Conservation (phyloP, 2,329 filamentous ascomycete genomes). For the Monilinia polystroma region DNA sequence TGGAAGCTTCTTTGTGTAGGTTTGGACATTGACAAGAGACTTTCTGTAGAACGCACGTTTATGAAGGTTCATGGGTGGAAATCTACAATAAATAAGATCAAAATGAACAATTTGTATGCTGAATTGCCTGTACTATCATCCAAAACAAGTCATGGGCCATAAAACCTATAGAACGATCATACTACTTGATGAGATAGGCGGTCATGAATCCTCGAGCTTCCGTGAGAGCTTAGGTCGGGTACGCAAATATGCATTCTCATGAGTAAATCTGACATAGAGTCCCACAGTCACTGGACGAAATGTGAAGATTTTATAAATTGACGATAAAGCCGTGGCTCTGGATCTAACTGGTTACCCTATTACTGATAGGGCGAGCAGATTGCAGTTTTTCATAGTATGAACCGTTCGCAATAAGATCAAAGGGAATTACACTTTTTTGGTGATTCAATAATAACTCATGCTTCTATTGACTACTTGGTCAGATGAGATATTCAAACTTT, state of each 20-base stretch:
- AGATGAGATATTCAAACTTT: neutral
- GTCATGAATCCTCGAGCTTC: neutral
- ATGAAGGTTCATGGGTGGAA: neutral
- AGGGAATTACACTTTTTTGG: too few species aligned
- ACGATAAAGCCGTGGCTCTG: too few species aligned
- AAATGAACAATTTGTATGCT: too few species aligned
- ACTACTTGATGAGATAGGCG: neutral
- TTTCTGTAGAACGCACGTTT: neutral
- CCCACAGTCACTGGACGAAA: too few species aligned
- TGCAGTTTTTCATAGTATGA: neutral
- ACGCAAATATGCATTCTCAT: neutral
- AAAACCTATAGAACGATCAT: neutral
- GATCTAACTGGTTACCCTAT: neutral
- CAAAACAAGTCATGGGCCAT: neutral
- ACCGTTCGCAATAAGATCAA: neutral
- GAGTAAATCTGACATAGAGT: too few species aligned
- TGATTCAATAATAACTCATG: neutral
- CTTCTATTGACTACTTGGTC: neutral
- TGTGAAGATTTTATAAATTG: too few species aligned
- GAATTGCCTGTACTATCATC: neutral
- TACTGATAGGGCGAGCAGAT: neutral
- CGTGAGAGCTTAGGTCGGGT: neutral
- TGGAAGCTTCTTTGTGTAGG: neutral
- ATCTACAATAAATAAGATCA: too few species aligned
- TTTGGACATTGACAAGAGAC: neutral